These are phyloP conservation scores for Kurtzmaniella fragi DNA, from an alignment of 805 yeast genomes.

Conservation along the genomic window DNA sequence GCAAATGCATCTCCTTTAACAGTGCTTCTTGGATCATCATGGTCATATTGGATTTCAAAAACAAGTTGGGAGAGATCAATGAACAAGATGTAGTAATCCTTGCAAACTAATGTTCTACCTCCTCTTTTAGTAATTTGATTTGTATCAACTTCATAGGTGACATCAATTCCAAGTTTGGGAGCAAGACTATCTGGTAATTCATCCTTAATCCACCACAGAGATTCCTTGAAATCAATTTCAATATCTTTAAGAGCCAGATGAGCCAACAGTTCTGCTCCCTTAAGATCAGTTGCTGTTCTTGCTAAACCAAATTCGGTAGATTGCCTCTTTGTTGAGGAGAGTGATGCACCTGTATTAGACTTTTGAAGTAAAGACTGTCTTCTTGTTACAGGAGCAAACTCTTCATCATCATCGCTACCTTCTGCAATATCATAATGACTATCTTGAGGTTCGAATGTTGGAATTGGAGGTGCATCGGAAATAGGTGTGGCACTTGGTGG, in stretches of 20 bases:
- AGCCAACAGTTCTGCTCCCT: constrained; percentile 11
- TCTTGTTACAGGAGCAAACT: constrained; percentile 10
- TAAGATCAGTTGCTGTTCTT: too few species aligned
- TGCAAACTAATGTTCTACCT: constrained; percentile 40
- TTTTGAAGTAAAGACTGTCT: too few species aligned
- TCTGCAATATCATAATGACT: constrained; percentile 3
- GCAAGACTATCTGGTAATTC: constrained; percentile 53
- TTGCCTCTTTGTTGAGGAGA: too few species aligned
- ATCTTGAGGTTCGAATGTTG: constrained; percentile 11
- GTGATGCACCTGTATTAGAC: too few species aligned
- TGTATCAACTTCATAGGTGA: constrained; percentile 64
- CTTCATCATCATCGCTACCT: constrained; percentile 22
- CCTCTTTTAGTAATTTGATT: constrained; percentile 52
- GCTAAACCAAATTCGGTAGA: too few species aligned
- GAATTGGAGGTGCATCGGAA: constrained; percentile 13
- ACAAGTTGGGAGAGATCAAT: constrained; percentile 67
- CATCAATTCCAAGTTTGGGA: constrained; percentile 39
- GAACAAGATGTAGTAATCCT: constrained; percentile 69
- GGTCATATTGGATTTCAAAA: constrained; percentile 54
- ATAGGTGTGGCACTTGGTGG: constrained; percentile 9
- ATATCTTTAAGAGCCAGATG: constrained; percentile 18
- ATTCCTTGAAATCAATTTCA: constrained; percentile 14
- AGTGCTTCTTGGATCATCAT: constrained; percentile 48
- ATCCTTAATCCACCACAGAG: constrained; percentile 65
- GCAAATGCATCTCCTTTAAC: constrained; percentile 28